Conservation (phyloP, 768 basidiomycete species). For the Suillus sp. region DNA sequence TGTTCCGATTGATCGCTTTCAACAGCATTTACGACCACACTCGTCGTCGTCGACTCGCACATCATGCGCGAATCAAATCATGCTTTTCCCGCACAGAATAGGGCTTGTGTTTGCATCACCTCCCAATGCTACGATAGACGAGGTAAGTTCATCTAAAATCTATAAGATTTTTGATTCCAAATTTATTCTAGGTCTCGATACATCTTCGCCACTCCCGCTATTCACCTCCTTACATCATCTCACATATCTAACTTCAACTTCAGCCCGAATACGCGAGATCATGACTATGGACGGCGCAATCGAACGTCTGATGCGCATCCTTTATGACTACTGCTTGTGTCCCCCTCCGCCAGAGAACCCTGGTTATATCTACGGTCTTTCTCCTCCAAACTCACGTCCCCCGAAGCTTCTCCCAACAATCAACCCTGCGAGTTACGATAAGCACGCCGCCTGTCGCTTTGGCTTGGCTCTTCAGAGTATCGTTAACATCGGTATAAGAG, state of each 20-base stretch:
- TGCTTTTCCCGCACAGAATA: constrained; percentile 91
- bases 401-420: constrained; percentile 60
- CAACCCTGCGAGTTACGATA: constrained; percentile 72
- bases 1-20: constrained; percentile 1
- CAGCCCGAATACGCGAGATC: constrained; percentile 96
- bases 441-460: constrained; percentile 85
- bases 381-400: constrained; percentile 60
- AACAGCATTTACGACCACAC: constrained; percentile 15
- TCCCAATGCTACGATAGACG: constrained; percentile 93
- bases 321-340: constrained; percentile 84
- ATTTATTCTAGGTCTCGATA: constrained; percentile 47
- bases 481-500: constrained; percentile 95
- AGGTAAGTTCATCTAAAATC: constrained; percentile 56
- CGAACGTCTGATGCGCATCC: constrained; percentile 90
- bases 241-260: constrained; percentile 94
- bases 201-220: constrained; percentile 62
- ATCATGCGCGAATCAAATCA: constrained; percentile 94
- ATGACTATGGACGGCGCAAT: constrained; percentile 98
- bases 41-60: constrained; percentile 23
- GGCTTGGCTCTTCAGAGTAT: constrained; percentile 95
- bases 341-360: constrained; percentile 84
- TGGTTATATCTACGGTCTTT: constrained; percentile 73
- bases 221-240: constrained; percentile 96
- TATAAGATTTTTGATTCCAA: constrained; percentile 4
- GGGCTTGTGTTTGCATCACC: constrained; percentile 93